Base-by-base conservation (phyloP, 495 filamentous ascomycete genomes). In the Hamigera avellanea region DNA sequence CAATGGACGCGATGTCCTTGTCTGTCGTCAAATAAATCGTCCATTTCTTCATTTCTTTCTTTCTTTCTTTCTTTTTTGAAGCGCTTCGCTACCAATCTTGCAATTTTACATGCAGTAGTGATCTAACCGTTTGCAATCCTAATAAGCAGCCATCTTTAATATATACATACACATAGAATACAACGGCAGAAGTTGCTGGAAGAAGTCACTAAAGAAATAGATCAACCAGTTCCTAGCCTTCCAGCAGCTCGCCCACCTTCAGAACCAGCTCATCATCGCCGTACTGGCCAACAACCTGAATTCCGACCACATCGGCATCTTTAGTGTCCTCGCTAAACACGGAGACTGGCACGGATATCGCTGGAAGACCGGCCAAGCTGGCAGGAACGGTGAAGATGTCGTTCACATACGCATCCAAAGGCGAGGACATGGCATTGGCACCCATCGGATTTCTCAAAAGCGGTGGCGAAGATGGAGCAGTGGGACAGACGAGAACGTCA, bases 301-400 rank as follows among this genome's bases (percentile, higher is more conserved):
- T 71, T 0, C 93, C 91, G 6, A 76, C 72, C 29, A 75, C 53
- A 15, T 53, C 50, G 3, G 33, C 42, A 25, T 44, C 46, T 9
- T 56, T 53, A 4, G 45, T 35, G 3, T 53, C 39, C 7, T 54
- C 44, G 33, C 37, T 35, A 26, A 39, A 14, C 10, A 53, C 41
- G 1, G 54, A 54, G 14, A 89, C 71, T 3, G 91, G 93, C 8
- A 96, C 64, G 45, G 84, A 93, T 28, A 93, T 72, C 13, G 88
- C 84, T 8, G 91, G 91, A 23, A 99, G 62, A 2, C 91, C 93
- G 5, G 91, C 93, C 41, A 99, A 57, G 50, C 83, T 95, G 14
- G 93, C 86, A 10, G 91, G 91, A 6, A 96, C 91, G 0, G 91
- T 96, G 55, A 95, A 84, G 10, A 95, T 84, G 62, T 99, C 91